phyloP scores from a whole-genome alignment of 176 grass and related monocot species.

The Microstegium vimineum region DNA sequence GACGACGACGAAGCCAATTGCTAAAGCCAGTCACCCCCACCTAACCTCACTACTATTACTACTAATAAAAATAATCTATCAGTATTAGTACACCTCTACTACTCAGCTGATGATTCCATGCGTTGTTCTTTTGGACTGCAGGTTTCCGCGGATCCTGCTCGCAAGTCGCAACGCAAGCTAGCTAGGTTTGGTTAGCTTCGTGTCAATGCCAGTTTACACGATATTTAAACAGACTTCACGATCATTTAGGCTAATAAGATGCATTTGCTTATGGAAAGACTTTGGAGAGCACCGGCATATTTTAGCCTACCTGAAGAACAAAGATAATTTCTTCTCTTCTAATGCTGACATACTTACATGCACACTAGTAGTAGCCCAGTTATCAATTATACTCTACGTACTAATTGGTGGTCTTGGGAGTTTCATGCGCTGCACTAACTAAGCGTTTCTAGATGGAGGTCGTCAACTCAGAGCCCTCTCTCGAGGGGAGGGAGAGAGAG shows the following conservation, averaged over 20 bases:
- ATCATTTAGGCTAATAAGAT: too few species aligned
- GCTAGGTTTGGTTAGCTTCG: too few species aligned
- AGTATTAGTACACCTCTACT: background rate
- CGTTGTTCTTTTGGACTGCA: too few species aligned
- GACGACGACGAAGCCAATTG: background rate
- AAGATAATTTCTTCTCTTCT: background rate
- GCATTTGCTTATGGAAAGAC: background rate
- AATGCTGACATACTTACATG: background rate
- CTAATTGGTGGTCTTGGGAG: background rate
- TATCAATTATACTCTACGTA: background rate
- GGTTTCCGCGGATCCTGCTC: constrained; percentile 26
- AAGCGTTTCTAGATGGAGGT: background rate
- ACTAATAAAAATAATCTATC: constrained; percentile 29
- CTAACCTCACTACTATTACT: background rate
- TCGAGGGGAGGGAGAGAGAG: too few species aligned
- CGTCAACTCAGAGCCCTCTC: background rate
- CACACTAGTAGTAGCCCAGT: too few species aligned
- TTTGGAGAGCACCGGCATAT: background rate
- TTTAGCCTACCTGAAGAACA: background rate
- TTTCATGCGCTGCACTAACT: background rate
- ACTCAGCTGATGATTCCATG: background rate
- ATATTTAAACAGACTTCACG: too few species aligned
- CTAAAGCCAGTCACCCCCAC: background rate
- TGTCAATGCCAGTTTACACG: too few species aligned
- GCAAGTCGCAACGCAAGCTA: background rate